Conservation (phyloP, 441 rosid species). For the Metrosideros polymorpha region DNA sequence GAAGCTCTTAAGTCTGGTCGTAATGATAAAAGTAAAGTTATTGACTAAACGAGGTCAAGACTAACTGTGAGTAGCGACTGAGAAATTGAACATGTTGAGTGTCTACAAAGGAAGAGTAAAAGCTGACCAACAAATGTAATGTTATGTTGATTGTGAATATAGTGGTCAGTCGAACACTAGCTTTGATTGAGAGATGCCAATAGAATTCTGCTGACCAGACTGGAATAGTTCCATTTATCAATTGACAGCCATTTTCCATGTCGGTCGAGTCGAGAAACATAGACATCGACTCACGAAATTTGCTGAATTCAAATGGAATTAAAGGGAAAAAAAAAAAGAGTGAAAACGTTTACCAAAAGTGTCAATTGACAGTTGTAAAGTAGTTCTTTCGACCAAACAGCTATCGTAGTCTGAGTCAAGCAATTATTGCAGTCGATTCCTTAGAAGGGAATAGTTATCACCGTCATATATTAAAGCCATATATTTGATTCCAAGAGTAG, state of each 20-base stretch:
- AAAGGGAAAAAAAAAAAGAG: accelerated
- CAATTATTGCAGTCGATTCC: neutral
- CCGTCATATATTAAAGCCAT: neutral
- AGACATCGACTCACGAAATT: neutral
- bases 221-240: neutral
- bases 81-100: neutral
- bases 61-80: neutral
- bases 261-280: neutral
- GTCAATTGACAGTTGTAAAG: neutral
- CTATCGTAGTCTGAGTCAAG: too few relatives aligned
- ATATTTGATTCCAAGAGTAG: neutral
- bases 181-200: neutral
- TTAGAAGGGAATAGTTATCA: neutral
- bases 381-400: too few relatives aligned
- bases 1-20: neutral
- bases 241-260: neutral
- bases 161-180: neutral
- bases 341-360: neutral
- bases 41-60: neutral
- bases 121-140: neutral
- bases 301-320: neutral
- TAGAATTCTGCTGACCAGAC: neutral
- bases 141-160: neutral
- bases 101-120: neutral
- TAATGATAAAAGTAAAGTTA: neutral